Evolutionary conservation across 1,284 basidiomycete species (phyloP).

Genomic region (Pterula multifida): DNA sequence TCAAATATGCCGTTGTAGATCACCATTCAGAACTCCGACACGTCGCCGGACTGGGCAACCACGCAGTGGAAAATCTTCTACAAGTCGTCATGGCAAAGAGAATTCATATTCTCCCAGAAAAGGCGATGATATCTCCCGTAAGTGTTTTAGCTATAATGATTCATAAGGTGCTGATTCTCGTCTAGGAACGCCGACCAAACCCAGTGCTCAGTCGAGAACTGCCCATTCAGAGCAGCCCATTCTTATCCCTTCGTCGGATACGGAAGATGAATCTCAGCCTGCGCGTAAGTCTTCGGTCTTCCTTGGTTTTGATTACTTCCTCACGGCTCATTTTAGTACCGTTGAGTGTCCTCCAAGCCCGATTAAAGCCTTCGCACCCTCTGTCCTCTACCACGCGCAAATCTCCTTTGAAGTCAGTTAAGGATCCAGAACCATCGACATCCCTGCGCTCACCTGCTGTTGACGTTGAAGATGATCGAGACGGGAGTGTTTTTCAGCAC

Average conservation of each 20-base stretch:
- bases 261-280: conserved; percentile 25
- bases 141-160: too few relatives aligned
- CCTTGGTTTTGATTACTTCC: neutral
- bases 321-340: neutral
- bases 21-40: neutral
- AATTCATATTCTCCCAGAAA: conserved; percentile 3
- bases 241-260: conserved; percentile 21
- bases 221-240: neutral
- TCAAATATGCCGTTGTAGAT: too few relatives aligned
- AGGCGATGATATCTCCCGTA: neutral
- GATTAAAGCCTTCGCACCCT: neutral
- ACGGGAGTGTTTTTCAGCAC: neutral
- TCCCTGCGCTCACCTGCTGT: neutral
- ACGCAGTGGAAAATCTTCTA: neutral
- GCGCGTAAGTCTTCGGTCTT: conserved; percentile 1
- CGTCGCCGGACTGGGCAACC: neutral
- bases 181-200: too few relatives aligned
- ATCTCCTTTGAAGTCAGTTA: neutral
- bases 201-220: too few relatives aligned
- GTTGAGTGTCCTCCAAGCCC: neutral
- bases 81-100: conserved; percentile 4
- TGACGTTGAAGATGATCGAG: neutral
- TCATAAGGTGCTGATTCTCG: too few relatives aligned
- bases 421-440: neutral
- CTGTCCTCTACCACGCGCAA: neutral